Evolutionary conservation across 441 rosid genomes (phyloP).

Genomic region (Omphalea diandra): DNA sequence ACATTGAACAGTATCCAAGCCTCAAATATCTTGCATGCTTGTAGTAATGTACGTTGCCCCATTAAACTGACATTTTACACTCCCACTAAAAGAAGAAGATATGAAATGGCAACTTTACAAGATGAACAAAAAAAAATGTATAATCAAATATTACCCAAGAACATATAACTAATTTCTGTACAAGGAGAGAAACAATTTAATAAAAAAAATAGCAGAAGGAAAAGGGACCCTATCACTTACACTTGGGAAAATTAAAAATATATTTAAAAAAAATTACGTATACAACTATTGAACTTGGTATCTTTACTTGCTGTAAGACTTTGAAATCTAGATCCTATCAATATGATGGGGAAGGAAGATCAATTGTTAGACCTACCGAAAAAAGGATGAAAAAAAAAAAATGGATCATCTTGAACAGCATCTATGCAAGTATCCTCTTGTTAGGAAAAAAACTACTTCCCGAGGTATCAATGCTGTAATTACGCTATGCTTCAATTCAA

Average conservation of each 20-base stretch:
- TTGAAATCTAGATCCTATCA: constrained; percentile 8
- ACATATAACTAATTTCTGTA: constrained; percentile 1
- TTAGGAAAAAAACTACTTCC: constrained; percentile 1
- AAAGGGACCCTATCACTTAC: constrained; percentile 30
- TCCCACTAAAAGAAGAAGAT: too few species aligned
- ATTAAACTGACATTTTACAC: too few species aligned
- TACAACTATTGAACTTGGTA: constrained; percentile 3
- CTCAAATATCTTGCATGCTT: too few species aligned
- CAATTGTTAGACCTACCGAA: constrained; percentile 11
- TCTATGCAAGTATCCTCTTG: constrained; percentile 22
- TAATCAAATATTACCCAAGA: too few species aligned
- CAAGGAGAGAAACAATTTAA: not conserved
- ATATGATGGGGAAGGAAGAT: not conserved
- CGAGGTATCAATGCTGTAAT: constrained; percentile 6
- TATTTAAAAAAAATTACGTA: not conserved
- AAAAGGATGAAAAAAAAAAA: constrained; percentile 11
- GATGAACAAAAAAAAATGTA: too few species aligned
- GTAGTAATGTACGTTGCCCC: too few species aligned
- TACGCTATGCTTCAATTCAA: constrained; percentile 16
- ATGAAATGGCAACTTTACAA: too few species aligned
- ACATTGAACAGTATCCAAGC: too few species aligned
- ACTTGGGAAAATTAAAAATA: constrained; percentile 11
- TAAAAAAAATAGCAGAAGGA: not conserved
- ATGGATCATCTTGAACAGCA: constrained; percentile 15
- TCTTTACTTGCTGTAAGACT: constrained; percentile 12